Conservation (phyloP, 441 rosid species). For the Populus hybrid region DNA sequence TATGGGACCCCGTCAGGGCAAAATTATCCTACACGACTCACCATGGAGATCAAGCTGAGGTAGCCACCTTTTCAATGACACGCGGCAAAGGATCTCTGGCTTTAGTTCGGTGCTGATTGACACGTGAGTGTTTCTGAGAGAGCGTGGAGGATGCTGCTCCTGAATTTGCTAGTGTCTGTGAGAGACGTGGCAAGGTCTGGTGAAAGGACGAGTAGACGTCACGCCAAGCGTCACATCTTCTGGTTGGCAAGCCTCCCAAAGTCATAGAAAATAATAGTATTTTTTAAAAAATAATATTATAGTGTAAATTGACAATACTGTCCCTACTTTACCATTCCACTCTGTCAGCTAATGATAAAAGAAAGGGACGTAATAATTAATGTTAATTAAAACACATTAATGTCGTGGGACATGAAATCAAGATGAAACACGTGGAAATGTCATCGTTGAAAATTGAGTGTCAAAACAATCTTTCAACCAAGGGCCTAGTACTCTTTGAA, state of each 20-base stretch:
- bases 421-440: too few species aligned
- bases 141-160: not conserved
- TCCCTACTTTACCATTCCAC: not conserved
- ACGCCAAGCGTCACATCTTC: not conserved
- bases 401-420: not conserved
- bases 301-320: not conserved
- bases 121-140: not conserved
- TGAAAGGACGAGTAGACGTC: not conserved
- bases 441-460: too few species aligned
- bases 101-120: not conserved
- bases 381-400: not conserved
- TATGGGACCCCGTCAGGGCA: not conserved
- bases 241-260: not conserved
- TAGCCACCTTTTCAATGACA: not conserved
- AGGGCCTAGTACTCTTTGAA: too few species aligned
- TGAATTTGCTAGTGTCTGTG: not conserved
- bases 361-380: not conserved
- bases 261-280: not conserved
- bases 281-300: too few species aligned
- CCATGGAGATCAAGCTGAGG: not conserved
- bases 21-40: not conserved
- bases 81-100: not conserved
- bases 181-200: not conserved
- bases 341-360: not conserved
- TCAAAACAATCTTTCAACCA: too few species aligned